Evolutionary conservation across 2,329 filamentous ascomycete species (phyloP).

Genomic region (Trichoderma asperellum): DNA sequence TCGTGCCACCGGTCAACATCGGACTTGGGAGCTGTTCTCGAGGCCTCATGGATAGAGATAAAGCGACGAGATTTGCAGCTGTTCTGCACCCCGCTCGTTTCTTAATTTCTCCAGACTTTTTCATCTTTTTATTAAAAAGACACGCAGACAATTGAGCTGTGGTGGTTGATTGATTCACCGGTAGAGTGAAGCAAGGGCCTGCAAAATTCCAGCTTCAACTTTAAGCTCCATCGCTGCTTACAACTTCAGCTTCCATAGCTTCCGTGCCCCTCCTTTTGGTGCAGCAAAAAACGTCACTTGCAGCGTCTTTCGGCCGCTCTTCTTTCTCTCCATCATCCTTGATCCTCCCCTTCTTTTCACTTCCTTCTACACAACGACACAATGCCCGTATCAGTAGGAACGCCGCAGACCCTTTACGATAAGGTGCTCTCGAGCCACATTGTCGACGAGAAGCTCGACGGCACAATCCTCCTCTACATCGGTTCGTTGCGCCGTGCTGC

Average conservation of each 20-base stretch:
- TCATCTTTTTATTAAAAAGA: not conserved
- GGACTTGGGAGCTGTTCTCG: constrained; percentile 14
- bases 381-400: constrained; percentile 76
- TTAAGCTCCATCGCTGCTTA: constrained; percentile 22
- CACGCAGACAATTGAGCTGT: not conserved
- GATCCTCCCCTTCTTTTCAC: constrained; percentile 16
- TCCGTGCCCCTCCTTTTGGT: constrained; percentile 24
- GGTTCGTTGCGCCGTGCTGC: constrained; percentile 58
- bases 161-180: not conserved
- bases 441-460: constrained; percentile 92
- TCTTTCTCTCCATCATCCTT: not conserved
- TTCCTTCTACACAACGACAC: constrained; percentile 37
- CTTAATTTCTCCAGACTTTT: not conserved
- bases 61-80: constrained; percentile 1
- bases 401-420: constrained; percentile 89
- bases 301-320: constrained; percentile 5
- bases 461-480: constrained; percentile 91
- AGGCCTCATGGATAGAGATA: constrained; percentile 17
- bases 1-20: constrained; percentile 27
- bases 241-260: constrained; percentile 13
- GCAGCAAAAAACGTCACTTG: constrained; percentile 13
- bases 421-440: constrained; percentile 96
- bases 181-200: not conserved
- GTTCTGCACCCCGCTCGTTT: not conserved
- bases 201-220: not conserved